Conservation (phyloP, 2,329 filamentous ascomycete genomes). For the Colletotrichum camelliae region DNA sequence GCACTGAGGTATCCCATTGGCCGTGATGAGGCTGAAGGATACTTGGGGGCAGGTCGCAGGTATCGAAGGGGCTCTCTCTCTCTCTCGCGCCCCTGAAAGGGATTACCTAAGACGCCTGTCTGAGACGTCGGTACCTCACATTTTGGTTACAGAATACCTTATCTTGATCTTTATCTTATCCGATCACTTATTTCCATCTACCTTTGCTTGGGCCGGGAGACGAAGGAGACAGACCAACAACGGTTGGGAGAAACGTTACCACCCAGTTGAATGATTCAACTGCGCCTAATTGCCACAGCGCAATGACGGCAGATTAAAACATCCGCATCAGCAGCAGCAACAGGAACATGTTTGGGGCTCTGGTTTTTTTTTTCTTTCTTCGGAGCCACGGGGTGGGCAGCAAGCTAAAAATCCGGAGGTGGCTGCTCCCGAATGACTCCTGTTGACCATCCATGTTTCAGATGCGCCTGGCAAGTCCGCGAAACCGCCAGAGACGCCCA, state of each 20-base stretch:
- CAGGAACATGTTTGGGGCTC: slow-evolving; percentile 8
- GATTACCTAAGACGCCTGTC: slow-evolving; percentile 1
- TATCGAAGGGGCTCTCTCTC: neutral
- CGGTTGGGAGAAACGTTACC: neutral
- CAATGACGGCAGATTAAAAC: neutral
- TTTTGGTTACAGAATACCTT: neutral
- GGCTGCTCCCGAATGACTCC: slow-evolving; percentile 32
- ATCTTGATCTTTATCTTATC: neutral
- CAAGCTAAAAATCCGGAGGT: slow-evolving; percentile 31
- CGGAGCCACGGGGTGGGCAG: slow-evolving; percentile 12
- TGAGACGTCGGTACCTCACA: neutral
- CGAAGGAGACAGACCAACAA: neutral
- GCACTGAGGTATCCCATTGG: neutral
- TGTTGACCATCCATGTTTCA: slow-evolving; percentile 22
- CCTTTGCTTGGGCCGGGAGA: neutral
- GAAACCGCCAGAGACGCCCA: slow-evolving; percentile 19
- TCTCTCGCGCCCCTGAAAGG: neutral
- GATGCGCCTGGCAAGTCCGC: slow-evolving; percentile 19
- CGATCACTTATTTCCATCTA: neutral
- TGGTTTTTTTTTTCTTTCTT: neutral
- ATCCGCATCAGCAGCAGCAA: neutral
- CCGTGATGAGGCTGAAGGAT: neutral
- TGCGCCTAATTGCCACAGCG: neutral
- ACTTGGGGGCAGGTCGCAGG: neutral
- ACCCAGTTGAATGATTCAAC: neutral